These are phyloP conservation scores for Aureobasidium sp. DNA, from an alignment of 2,329 filamentous ascomycete genomes.

Conservation along the genomic window DNA sequence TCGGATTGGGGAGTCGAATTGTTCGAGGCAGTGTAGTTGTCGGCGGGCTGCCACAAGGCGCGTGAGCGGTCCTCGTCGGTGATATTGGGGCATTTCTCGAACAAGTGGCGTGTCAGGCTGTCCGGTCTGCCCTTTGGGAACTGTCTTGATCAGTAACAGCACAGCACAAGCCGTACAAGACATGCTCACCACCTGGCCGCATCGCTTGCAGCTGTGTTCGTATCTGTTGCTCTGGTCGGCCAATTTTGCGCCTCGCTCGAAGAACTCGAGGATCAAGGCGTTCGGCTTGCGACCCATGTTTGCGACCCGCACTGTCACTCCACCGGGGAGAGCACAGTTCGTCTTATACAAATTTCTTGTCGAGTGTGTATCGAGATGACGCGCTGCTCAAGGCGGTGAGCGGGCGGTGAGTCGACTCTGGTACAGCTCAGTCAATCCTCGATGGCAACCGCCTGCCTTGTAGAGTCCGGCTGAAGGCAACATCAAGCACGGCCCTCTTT, in stretches of 20 bases:
- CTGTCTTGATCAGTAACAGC: conserved; percentile 24
- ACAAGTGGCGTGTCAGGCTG: conserved; percentile 69
- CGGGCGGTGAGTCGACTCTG: neutral
- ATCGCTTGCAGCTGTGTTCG: conserved; percentile 80
- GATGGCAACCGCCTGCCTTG: neutral
- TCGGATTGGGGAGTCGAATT: neutral
- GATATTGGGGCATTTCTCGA: conserved; percentile 73
- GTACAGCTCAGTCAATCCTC: neutral
- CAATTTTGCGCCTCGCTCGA: conserved; percentile 77
- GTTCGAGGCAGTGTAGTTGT: neutral
- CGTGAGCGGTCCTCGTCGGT: conserved; percentile 42
- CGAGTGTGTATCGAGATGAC: neutral
- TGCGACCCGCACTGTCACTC: neutral
- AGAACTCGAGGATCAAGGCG: conserved; percentile 78
- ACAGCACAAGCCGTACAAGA: neutral
- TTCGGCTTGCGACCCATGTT: conserved; percentile 76
- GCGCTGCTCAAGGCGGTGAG: conserved; percentile 2
- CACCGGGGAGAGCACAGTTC: conserved; percentile 1
- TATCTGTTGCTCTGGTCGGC: conserved; percentile 87
- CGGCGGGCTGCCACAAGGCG: conserved; percentile 15
- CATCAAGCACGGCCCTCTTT: neutral
- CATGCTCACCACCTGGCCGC: conserved; percentile 57
- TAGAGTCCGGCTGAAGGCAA: neutral
- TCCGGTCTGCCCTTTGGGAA: conserved; percentile 88
- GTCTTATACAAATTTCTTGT: neutral